phyloP scores from a whole-genome alignment of 176 grass and related monocot genomes.

The Lolium multiflorum region DNA sequence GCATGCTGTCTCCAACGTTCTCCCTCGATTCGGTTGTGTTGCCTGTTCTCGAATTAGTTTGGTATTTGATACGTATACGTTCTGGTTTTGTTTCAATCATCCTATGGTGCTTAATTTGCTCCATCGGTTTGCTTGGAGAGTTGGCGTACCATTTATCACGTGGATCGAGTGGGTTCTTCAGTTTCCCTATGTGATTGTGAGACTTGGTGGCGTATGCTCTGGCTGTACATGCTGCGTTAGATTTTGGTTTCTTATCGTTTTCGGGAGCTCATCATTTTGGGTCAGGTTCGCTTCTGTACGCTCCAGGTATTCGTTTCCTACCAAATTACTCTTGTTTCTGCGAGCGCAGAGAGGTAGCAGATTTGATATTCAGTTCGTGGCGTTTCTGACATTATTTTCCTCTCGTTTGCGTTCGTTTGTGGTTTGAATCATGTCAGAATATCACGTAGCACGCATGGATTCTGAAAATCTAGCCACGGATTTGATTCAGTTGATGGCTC shows the following conservation, averaged over 20 bases:
- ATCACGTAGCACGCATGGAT: too few species aligned
- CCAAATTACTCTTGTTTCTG: background rate
- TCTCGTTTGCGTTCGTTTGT: too few species aligned
- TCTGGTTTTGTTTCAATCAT: background rate
- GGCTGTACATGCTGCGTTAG: background rate
- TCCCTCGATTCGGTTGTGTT: conserved; percentile 6
- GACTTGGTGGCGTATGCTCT: conserved; percentile 6
- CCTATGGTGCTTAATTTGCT: background rate
- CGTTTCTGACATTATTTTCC: too few species aligned
- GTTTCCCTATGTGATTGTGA: background rate
- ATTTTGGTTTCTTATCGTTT: background rate
- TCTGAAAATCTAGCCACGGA: background rate
- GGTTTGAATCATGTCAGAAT: too few species aligned
- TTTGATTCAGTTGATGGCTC: background rate
- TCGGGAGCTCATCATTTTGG: conserved; percentile 6
- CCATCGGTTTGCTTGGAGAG: conserved; percentile 16
- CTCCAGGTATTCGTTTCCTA: conserved; percentile 20
- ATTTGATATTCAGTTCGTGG: too few species aligned
- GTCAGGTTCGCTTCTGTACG: background rate
- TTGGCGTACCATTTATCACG: background rate
- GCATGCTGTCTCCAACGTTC: background rate
- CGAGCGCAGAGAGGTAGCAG: background rate
- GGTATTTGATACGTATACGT: background rate
- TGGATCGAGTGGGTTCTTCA: conserved; percentile 19
- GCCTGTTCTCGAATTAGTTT: background rate